Conservation (phyloP, 805 yeast species). For the Metschnikowia baotianmanensis region DNA sequence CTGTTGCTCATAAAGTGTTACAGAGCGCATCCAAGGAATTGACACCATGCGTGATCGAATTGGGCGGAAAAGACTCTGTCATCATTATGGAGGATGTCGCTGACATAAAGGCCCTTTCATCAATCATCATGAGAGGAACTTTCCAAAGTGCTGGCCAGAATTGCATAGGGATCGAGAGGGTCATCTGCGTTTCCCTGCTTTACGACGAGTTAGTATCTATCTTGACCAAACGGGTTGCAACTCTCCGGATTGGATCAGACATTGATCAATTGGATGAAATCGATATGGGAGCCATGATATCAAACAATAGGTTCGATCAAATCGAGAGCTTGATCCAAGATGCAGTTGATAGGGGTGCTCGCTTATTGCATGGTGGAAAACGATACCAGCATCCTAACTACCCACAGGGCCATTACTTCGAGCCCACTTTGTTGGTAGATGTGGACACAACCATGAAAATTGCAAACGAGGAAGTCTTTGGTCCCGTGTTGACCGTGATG, state of each 20-base stretch:
- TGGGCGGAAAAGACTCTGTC: conserved; percentile 95
- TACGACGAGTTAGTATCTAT: conserved; percentile 62
- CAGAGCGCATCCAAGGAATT: conserved; percentile 79
- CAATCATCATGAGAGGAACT: conserved; percentile 89
- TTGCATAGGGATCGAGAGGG: conserved; percentile 96
- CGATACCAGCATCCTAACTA: conserved; percentile 83
- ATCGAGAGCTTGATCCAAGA: conserved; percentile 66
- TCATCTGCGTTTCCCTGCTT: conserved; percentile 70
- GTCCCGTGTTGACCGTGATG: conserved; percentile 83
- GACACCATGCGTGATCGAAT: conserved; percentile 92
- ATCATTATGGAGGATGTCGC: conserved; percentile 80
- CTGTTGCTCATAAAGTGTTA: conserved; percentile 87
- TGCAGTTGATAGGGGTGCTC: conserved; percentile 83
- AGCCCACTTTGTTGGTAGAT: conserved; percentile 84
- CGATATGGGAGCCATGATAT: conserved; percentile 95
- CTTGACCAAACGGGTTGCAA: conserved; percentile 54
- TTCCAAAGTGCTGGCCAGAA: conserved; percentile 98
- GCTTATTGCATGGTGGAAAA: conserved; percentile 75
- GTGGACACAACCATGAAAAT: conserved; percentile 72
- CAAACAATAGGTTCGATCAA: conserved; percentile 66
- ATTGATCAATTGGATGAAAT: conserved; percentile 87
- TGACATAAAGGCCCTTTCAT: conserved; percentile 51
- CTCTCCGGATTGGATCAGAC: conserved; percentile 80
- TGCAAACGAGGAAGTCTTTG: conserved; percentile 91
- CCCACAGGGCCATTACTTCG: conserved; percentile 92